Conservation (phyloP, 768 basidiomycete species). For the Fomitopsis serialis region DNA sequence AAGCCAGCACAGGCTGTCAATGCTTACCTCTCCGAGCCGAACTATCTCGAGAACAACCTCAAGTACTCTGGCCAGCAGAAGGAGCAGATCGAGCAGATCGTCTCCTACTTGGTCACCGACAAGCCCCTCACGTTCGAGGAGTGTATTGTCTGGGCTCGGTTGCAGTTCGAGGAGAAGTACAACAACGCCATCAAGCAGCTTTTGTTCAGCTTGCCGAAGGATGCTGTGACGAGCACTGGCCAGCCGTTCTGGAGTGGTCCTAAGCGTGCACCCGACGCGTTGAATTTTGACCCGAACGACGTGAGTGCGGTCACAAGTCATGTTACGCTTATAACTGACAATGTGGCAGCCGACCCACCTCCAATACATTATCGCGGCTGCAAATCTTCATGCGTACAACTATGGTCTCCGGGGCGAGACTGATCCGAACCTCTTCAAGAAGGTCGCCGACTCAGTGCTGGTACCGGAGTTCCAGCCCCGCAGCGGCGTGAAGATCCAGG, state of each 20-base stretch:
- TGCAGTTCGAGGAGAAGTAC: slow-evolving; percentile 93
- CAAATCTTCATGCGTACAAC: slow-evolving; percentile 97
- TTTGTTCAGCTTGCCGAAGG: slow-evolving; percentile 90
- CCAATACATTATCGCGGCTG: slow-evolving; percentile 84
- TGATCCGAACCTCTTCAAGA: slow-evolving; percentile 75
- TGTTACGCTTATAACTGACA: not conserved
- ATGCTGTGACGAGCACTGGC: slow-evolving; percentile 84
- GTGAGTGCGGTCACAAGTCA: slow-evolving; percentile 40
- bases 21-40: slow-evolving; percentile 93
- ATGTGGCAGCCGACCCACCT: slow-evolving; percentile 70
- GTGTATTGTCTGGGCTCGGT: slow-evolving; percentile 93
- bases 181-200: slow-evolving; percentile 91
- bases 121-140: slow-evolving; percentile 96
- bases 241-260: slow-evolving; percentile 99
- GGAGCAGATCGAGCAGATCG: slow-evolving; percentile 84
- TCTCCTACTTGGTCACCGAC: slow-evolving; percentile 84
- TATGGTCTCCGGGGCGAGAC: slow-evolving; percentile 92
- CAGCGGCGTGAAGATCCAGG: slow-evolving; percentile 88
- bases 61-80: slow-evolving; percentile 90
- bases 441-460: slow-evolving; percentile 74
- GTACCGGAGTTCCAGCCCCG: slow-evolving; percentile 93
- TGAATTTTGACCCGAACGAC: slow-evolving; percentile 81
- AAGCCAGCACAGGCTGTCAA: slow-evolving; percentile 94
- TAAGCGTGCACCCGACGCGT: slow-evolving; percentile 91
- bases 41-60: slow-evolving; percentile 86